phyloP scores from a whole-genome alignment of 1,139 yeast genomes.

The Saccharomyces hybrid region DNA sequence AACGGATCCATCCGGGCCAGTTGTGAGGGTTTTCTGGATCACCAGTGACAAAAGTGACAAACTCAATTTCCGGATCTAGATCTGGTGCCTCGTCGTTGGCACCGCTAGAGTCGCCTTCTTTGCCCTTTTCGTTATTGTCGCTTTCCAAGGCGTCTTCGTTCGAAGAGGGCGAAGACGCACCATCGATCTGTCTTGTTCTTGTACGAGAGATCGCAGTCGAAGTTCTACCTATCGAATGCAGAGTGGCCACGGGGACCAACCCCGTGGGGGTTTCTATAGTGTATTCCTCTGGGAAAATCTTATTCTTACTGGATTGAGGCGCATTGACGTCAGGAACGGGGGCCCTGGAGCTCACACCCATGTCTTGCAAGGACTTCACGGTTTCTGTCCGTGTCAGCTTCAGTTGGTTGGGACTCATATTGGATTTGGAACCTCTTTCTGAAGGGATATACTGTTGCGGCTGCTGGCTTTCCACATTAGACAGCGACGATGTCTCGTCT shows the following conservation, averaged over 20 bases:
- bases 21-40: constrained; percentile 87
- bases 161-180: constrained; percentile 6
- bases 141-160: constrained; percentile 9
- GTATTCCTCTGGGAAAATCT: constrained; percentile 91
- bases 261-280: constrained; percentile 83
- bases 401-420: constrained; percentile 23
- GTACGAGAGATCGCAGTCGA: constrained; percentile 36
- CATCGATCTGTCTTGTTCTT: constrained; percentile 27
- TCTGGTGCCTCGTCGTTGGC: constrained; percentile 16
- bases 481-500: constrained; percentile 12
- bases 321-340: constrained; percentile 53
- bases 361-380: constrained; percentile 51
- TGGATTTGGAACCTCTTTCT: constrained; percentile 1
- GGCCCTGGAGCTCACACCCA: constrained; percentile 48
- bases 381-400: constrained; percentile 56
- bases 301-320: constrained; percentile 49
- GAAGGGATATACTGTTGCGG: constrained; percentile 22
- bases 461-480: constrained; percentile 13
- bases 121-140: constrained; percentile 13
- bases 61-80: constrained; percentile 61
- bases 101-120: constrained; percentile 22
- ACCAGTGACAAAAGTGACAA: constrained; percentile 65
- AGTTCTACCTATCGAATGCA: constrained; percentile 58
- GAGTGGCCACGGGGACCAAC: constrained; percentile 67
- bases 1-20: constrained; percentile 53